Evolutionary conservation across 345 rosid genomes (phyloP).

Genomic region (Citrus medica): DNA sequence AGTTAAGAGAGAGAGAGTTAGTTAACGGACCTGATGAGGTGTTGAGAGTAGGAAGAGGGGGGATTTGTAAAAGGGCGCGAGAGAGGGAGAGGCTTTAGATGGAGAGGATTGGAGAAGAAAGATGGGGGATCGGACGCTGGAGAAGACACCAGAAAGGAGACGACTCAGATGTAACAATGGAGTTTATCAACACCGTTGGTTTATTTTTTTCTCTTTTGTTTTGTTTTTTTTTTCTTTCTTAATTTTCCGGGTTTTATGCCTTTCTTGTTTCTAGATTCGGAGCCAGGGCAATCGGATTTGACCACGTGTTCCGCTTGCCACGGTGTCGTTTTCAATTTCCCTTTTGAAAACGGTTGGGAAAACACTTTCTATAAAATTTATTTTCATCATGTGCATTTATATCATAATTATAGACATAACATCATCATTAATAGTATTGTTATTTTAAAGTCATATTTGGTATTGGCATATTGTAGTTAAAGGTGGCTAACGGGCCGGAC

Average conservation of each 20-base stretch:
- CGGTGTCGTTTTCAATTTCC: neutral
- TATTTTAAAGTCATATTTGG: no score
- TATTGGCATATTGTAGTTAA: no score
- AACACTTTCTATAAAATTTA: no score
- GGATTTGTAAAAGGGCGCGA: conserved; percentile 68
- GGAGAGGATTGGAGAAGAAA: conserved; percentile 29
- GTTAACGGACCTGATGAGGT: conserved; percentile 1
- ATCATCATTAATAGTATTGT: no score
- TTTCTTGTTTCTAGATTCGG: conserved; percentile 12
- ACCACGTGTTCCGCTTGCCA: neutral
- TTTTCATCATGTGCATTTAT: no score
- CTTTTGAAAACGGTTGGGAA: no score
- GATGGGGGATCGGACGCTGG: conserved; percentile 89
- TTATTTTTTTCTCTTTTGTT: conserved; percentile 4
- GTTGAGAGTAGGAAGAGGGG: conserved; percentile 3
- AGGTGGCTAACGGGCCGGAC: no score
- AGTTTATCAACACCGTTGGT: conserved; percentile 79
- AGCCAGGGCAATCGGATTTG: neutral
- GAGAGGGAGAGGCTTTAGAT: conserved; percentile 45
- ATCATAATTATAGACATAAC: no score
- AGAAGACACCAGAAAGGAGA: conserved; percentile 58
- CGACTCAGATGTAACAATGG: conserved; percentile 51
- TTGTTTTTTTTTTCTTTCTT: neutral
- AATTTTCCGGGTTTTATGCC: neutral
- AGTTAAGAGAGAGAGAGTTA: neutral